Evolutionary conservation across 1,139 yeast genomes (phyloP), one percentile per base, ranked within the genome.

Genomic region (Hansenula lynferdii): DNA sequence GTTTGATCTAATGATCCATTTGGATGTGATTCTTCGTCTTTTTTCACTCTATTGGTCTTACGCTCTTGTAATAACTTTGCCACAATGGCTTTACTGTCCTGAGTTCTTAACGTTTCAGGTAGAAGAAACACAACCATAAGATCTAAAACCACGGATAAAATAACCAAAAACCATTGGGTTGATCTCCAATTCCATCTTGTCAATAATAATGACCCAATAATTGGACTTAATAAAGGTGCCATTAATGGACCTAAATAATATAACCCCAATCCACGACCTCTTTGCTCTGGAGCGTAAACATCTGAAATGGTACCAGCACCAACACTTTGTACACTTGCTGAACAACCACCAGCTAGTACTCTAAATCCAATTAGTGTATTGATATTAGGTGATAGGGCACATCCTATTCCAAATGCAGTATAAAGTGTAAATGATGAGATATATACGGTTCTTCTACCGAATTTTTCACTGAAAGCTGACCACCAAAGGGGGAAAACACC

Each of bases 231-330:
- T 41, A 87, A 68, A 0, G 96, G 96, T 0, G 95, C 95, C 56
- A 81, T 70, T 31, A 87, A 68, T 0, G 95, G 89, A 0, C 96
- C 96, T 34, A 86, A 64, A 54, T 86, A 87, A 51, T 77, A 87
- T 48, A 78, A 68, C 0, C 96, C 95, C 80, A 87, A 75, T 11
- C 94, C 94, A 7, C 70, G 59, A 1, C 96, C 96, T 53, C 96
- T 70, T 48, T 81, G 75, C 30, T 78, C 75, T 5, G 83, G 80
- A 4, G 72, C 64, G 53, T 69, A 87, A 28, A 87, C 59, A 54
- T 87, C 96, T 15, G 85, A 75, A 32, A 87, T 78, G 0, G 95
- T 85, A 4, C 95, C 96, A 0, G 96, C 96, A 1, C 96, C 96
- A 7, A 86, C 87, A 3, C 94, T 78, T 58, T 86, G 96, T 1